Conservation (phyloP, 768 basidiomycete species). For the Pleurotus giganteus region DNA sequence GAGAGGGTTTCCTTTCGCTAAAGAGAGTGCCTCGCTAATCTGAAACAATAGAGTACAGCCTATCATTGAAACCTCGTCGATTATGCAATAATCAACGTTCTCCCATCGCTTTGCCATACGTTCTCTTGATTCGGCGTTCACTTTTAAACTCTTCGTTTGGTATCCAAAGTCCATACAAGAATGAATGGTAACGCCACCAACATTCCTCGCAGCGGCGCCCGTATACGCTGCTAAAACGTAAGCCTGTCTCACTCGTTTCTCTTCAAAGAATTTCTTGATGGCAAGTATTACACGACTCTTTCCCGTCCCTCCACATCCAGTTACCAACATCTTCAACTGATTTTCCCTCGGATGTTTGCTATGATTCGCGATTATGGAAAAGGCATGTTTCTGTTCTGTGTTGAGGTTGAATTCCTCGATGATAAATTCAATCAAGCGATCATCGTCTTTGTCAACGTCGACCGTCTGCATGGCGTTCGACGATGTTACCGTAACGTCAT, state of each 20-base stretch:
- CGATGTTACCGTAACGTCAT: neutral
- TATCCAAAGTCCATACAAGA: conserved; percentile 21
- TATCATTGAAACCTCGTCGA: conserved; percentile 41
- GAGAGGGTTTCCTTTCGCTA: conserved; percentile 25
- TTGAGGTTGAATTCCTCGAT: conserved; percentile 28
- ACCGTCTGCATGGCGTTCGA: neutral
- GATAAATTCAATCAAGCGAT: conserved; percentile 15
- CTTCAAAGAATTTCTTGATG: conserved; percentile 27
- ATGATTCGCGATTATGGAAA: conserved; percentile 28
- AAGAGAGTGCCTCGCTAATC: conserved; percentile 30
- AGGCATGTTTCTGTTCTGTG: conserved; percentile 29
- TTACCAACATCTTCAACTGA: conserved; percentile 32
- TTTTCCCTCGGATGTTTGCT: conserved; percentile 9
- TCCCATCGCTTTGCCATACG: conserved; percentile 30
- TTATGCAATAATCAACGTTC: conserved; percentile 35
- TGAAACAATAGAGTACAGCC: conserved; percentile 27
- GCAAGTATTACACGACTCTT: conserved; percentile 39
- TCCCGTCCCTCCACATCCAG: conserved; percentile 41
- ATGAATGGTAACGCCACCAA: conserved; percentile 39
- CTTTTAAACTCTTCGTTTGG: conserved; percentile 7
- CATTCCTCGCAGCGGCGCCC: conserved; percentile 37
- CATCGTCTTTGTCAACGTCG: too few species aligned
- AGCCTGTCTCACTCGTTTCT: conserved; percentile 17
- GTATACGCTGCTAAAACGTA: conserved; percentile 32
- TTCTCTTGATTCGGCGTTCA: neutral